Evolutionary conservation across 2,329 filamentous ascomycete genomes (phyloP).

Genomic region (Bipolaris victoriae): DNA sequence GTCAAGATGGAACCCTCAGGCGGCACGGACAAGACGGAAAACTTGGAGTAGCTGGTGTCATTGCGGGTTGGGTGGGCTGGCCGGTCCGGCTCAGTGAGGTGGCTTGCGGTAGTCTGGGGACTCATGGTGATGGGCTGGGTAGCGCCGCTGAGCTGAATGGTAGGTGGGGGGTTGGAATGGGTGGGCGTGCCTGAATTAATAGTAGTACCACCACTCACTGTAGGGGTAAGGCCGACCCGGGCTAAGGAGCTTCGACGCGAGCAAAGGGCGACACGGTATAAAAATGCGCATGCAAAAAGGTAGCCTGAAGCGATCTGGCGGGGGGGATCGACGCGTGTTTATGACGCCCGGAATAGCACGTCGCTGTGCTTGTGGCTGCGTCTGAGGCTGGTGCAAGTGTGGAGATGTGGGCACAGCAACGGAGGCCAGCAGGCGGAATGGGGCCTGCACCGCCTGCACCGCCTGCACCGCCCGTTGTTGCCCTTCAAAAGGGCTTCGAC

Average conservation of each 20-base stretch:
- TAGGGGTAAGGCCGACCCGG: neutral
- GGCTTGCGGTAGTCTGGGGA: constrained; percentile 26
- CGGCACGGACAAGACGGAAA: constrained; percentile 55
- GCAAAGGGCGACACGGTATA: constrained; percentile 7
- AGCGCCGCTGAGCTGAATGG: constrained; percentile 43
- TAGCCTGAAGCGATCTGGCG: constrained; percentile 6
- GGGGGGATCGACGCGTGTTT: constrained; percentile 35
- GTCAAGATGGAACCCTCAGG: constrained; percentile 72
- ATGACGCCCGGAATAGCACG: constrained; percentile 32
- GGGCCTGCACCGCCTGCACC: constrained; percentile 3
- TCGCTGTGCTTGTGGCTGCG: constrained; percentile 31
- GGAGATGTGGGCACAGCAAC: constrained; percentile 16
- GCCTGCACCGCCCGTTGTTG: constrained; percentile 18
- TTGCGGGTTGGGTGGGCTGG: constrained; percentile 27
- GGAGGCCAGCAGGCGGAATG: constrained; percentile 15
- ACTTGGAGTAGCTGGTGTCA: constrained; percentile 46
- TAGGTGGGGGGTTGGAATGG: constrained; percentile 29
- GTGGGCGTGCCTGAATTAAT: constrained; percentile 35
- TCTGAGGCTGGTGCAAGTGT: constrained; percentile 31
- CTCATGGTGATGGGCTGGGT: constrained; percentile 42
- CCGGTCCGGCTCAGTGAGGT: constrained; percentile 29
- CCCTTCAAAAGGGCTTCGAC: constrained; percentile 22
- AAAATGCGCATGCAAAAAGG: constrained; percentile 6
- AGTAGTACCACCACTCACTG: neutral
- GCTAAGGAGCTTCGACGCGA: constrained; percentile 14